Base-by-base conservation (phyloP, 495 filamentous ascomycete genomes). In the Hypoxylon cercidicola region DNA sequence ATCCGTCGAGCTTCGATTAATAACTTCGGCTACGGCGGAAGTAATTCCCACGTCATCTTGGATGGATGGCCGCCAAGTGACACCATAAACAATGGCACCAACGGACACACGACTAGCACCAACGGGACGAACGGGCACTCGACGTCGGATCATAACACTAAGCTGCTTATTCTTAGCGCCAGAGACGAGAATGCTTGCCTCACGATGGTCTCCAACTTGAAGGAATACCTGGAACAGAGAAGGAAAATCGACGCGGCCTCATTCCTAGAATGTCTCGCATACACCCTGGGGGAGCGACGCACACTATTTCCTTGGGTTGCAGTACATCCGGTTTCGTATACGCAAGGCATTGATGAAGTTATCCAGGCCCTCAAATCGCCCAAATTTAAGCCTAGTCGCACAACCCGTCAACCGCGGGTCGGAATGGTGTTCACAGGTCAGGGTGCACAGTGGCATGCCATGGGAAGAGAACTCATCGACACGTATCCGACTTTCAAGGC, bases 1-100 rank as follows among this genome's bases (percentile, higher is more conserved):
- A 57, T 76, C 0, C 75, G 79, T 0, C 72, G 84, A 39, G 75
- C 75, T 1, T 79, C 75, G 1, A 68, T 88, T 16, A 87, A 84
- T 54, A 82, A 75, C 15, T 87, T 84, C 55, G 85, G 87, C 1
- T 85, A 76, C 55, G 86, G 85, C 0, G 85, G 86, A 3, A 68
- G 81, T 7, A 88, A 88, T 60, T 75, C 77, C 0, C 84, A 88
- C 53, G 75, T 74, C 12, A 75, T 88, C 23, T 18, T 89, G 0
- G 85, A 59, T 20, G 50, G 62, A 43, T 54, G 56, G 9, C 41
- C 60, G 9, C 12, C 10, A 25, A 25, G 8, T 13, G 12, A 40
- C 15, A 2, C 2, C n/a, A 15, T n/a, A 4, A 3, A 3, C 2
- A 6, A 16, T 6, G 15, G 5, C 5, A 40, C 37, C 11, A 10